These are phyloP conservation scores for Aspergillaceae sp. DNA, from an alignment of 2,329 filamentous ascomycete genomes.

Conservation along the genomic window DNA sequence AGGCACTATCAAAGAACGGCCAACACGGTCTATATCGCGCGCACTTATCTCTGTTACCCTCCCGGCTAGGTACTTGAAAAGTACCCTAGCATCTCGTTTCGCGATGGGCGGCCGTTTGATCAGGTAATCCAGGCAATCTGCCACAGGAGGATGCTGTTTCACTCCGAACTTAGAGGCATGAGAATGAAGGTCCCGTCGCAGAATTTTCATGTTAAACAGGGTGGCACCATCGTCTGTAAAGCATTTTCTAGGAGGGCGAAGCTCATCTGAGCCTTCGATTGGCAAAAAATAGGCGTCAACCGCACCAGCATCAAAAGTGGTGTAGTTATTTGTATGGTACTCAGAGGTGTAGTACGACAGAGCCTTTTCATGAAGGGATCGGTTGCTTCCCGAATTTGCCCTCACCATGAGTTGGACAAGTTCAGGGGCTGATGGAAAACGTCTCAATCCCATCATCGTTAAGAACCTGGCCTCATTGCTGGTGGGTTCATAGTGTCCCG, in stretches of 20 bases:
- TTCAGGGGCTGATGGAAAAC: conserved; percentile 62
- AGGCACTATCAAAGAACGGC: conserved; percentile 63
- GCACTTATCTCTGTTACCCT: conserved; percentile 65
- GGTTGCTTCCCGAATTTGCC: conserved; percentile 44
- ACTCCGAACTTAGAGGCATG: conserved; percentile 86
- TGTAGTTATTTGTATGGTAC: conserved; percentile 70
- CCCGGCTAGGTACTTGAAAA: conserved; percentile 78
- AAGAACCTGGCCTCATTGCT: conserved; percentile 71
- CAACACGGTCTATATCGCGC: conserved; percentile 51
- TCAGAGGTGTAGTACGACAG: conserved; percentile 77
- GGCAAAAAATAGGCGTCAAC: conserved; percentile 60
- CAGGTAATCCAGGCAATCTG: conserved; percentile 65
- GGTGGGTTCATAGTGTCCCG: conserved; percentile 56
- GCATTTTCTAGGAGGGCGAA: conserved; percentile 67
- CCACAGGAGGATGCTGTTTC: conserved; percentile 67
- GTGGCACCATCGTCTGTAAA: conserved; percentile 72
- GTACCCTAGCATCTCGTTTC: conserved; percentile 54
- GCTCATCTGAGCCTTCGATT: conserved; percentile 53
- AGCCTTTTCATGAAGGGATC: conserved; percentile 54
- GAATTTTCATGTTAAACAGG: conserved; percentile 70
- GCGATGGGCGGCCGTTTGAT: conserved; percentile 63
- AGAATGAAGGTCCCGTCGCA: conserved; percentile 64
- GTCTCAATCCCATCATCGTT: conserved; percentile 60
- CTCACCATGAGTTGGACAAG: conserved; percentile 70
- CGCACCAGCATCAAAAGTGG: conserved; percentile 49